phyloP scores from a whole-genome alignment of 768 basidiomycete genomes.

The Boletus subparvulus region DNA sequence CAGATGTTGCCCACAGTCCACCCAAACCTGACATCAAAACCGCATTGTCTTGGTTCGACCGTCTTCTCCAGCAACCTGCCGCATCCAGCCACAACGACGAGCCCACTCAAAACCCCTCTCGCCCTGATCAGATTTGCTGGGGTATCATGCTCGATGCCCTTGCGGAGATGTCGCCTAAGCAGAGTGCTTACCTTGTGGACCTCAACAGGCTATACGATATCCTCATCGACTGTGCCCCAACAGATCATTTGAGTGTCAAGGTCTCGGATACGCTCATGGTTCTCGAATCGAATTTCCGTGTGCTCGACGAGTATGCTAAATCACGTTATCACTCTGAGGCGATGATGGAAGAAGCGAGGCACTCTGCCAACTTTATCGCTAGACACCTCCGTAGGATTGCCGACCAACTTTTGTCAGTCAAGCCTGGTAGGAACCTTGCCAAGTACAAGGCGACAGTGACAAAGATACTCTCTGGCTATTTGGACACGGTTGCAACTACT shows the following conservation, averaged over 20 bases:
- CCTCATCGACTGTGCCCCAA: slow-evolving; percentile 35
- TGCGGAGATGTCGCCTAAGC: slow-evolving; percentile 32
- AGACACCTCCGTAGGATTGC: slow-evolving; percentile 9
- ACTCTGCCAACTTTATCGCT: slow-evolving; percentile 29
- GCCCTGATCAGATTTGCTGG: slow-evolving; percentile 60
- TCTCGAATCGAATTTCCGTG: slow-evolving; percentile 41
- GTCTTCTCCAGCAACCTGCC: slow-evolving; percentile 49
- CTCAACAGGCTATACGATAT: slow-evolving; percentile 55
- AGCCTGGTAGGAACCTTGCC: slow-evolving; percentile 11
- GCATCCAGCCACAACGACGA: slow-evolving; percentile 39
- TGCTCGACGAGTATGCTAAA: slow-evolving; percentile 25
- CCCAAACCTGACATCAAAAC: slow-evolving; percentile 50
- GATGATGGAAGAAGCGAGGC: too few species aligned
- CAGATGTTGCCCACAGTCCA: not conserved
- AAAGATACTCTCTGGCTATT: slow-evolving; percentile 20
- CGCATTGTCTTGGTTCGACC: slow-evolving; percentile 71
- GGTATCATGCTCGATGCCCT: slow-evolving; percentile 57
- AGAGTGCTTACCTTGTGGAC: slow-evolving; percentile 45
- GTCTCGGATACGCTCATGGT: slow-evolving; percentile 43
- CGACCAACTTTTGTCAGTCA: slow-evolving; percentile 12
- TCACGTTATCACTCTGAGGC: too few species aligned
- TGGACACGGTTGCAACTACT: slow-evolving; percentile 9
- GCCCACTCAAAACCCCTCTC: slow-evolving; percentile 42
- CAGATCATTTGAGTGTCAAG: slow-evolving; percentile 37
- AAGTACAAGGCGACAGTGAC: slow-evolving; percentile 16